phyloP scores from a whole-genome alignment of 2,329 filamentous ascomycete genomes.

The Fusarium devonianum region DNA sequence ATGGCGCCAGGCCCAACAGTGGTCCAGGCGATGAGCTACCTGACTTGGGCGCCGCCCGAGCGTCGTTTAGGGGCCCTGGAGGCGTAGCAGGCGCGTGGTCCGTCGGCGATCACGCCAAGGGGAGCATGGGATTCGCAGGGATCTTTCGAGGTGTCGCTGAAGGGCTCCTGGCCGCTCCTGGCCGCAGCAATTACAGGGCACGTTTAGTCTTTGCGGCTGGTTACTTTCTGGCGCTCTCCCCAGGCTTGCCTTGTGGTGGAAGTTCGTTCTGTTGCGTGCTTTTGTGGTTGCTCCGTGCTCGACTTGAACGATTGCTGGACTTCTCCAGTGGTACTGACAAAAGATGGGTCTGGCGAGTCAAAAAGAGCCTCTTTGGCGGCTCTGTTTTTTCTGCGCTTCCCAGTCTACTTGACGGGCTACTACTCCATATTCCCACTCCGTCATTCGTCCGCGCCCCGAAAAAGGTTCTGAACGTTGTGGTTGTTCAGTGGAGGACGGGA shows the following conservation, averaged over 20 bases:
- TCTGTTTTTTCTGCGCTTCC: conserved; percentile 3
- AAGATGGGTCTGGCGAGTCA: conserved; percentile 18
- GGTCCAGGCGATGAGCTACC: conserved; percentile 32
- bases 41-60: conserved; percentile 38
- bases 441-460: conserved; percentile 9
- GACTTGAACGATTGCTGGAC: conserved; percentile 12
- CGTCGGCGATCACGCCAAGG: conserved; percentile 40
- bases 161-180: conserved; percentile 15
- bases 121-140: conserved; percentile 28
- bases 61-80: conserved; percentile 41
- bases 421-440: not conserved
- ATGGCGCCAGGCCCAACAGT: conserved; percentile 41
- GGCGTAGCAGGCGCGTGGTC: conserved; percentile 29
- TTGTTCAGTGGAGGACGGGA: not conserved
- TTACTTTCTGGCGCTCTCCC: too few relatives aligned
- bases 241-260: too few relatives aligned
- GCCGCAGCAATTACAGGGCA: conserved; percentile 15
- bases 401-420: not conserved
- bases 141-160: conserved; percentile 12
- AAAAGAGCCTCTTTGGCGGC: conserved; percentile 4
- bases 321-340: conserved; percentile 16
- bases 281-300: conserved; percentile 6
- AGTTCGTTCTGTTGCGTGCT: too few relatives aligned
- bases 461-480: not conserved
- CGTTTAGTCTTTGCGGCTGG: conserved; percentile 4